A percentile compares a stretch with the other conserved stretches of the same genome.
phyloP scores from a whole-genome alignment of 2,329 filamentous ascomycete genomes.

The Fusarium guadeloupense region DNA sequence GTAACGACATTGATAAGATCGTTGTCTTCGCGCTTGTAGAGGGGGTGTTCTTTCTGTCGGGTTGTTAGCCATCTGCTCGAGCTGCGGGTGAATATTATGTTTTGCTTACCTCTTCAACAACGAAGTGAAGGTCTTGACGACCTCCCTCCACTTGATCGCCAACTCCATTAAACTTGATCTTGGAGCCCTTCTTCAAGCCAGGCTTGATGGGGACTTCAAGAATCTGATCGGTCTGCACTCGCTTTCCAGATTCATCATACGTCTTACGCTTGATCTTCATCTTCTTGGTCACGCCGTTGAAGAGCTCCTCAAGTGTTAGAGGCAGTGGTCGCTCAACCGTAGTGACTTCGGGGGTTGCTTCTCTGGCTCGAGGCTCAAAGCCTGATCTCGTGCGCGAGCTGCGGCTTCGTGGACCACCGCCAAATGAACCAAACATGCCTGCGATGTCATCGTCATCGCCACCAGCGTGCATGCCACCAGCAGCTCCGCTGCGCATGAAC shows the following conservation, averaged over 20 bases:
- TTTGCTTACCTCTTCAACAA: slow-evolving; percentile 84
- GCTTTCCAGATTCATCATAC: slow-evolving; percentile 86
- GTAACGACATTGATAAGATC: slow-evolving; percentile 83
- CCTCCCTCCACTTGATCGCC: slow-evolving; percentile 97
- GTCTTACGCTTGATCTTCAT: slow-evolving; percentile 98
- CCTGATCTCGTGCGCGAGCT: slow-evolving; percentile 54
- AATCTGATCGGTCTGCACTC: slow-evolving; percentile 86
- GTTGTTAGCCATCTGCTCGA: slow-evolving; percentile 51
- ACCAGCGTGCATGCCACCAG: slow-evolving; percentile 55
- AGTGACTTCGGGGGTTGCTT: slow-evolving; percentile 80
- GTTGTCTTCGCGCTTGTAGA: slow-evolving; percentile 88
- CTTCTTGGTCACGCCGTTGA: slow-evolving; percentile 88
- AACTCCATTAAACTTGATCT: slow-evolving; percentile 98
- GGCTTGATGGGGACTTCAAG: slow-evolving; percentile 95
- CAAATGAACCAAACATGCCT: slow-evolving; percentile 65
- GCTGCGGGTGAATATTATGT: not conserved
- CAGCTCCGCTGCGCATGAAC: slow-evolving; percentile 70
- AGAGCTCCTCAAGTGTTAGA: slow-evolving; percentile 88
- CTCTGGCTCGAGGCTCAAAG: slow-evolving; percentile 46
- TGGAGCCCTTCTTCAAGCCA: slow-evolving; percentile 94
- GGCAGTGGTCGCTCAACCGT: slow-evolving; percentile 87
- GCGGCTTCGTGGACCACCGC: slow-evolving; percentile 52
- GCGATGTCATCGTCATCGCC: slow-evolving; percentile 58
- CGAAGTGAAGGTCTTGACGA: slow-evolving; percentile 93
- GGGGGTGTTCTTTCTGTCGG: slow-evolving; percentile 81